phyloP scores from a whole-genome alignment of 345 rosid genomes.

The Murraya paniculata region DNA sequence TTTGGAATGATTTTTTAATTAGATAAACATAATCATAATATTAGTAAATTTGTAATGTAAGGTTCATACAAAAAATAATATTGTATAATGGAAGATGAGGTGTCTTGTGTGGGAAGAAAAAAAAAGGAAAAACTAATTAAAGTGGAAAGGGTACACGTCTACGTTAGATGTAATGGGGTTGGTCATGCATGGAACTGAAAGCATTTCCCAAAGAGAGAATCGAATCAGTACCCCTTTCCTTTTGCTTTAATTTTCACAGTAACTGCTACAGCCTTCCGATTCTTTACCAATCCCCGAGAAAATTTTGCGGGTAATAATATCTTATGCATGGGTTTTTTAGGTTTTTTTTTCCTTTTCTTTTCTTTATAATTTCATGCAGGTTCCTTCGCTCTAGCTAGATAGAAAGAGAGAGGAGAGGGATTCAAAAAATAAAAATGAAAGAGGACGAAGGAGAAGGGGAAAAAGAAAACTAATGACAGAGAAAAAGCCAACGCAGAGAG shows the following conservation, averaged over 20 bases:
- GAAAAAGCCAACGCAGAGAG: constrained; percentile 42
- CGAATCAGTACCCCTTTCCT: constrained; percentile 45
- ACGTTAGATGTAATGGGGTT: constrained; percentile 1
- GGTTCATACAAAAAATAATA: too few species aligned
- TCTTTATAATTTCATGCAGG: background rate
- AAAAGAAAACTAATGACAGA: constrained; percentile 34
- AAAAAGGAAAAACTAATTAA: constrained; percentile 7
- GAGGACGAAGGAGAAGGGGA: background rate
- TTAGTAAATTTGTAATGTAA: too few species aligned
- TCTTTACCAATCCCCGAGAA: constrained; percentile 78
- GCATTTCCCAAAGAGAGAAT: constrained; percentile 66
- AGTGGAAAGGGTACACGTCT: constrained; percentile 12
- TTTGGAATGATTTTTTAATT: too few species aligned
- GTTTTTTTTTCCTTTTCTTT: background rate
- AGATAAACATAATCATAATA: too few species aligned
- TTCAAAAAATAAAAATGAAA: background rate
- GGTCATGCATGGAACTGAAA: constrained; percentile 55
- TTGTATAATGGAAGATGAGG: background rate
- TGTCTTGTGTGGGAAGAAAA: background rate
- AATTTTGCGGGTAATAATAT: constrained; percentile 33
- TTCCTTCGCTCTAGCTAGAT: background rate
- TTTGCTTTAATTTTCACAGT: constrained; percentile 49
- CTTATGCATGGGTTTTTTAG: background rate
- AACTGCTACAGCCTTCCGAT: constrained; percentile 35
- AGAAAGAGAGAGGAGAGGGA: constrained; percentile 2